These are phyloP conservation scores for Trichoderma lentiforme DNA, from an alignment of 2,329 filamentous ascomycete species.

Conservation along the genomic window DNA sequence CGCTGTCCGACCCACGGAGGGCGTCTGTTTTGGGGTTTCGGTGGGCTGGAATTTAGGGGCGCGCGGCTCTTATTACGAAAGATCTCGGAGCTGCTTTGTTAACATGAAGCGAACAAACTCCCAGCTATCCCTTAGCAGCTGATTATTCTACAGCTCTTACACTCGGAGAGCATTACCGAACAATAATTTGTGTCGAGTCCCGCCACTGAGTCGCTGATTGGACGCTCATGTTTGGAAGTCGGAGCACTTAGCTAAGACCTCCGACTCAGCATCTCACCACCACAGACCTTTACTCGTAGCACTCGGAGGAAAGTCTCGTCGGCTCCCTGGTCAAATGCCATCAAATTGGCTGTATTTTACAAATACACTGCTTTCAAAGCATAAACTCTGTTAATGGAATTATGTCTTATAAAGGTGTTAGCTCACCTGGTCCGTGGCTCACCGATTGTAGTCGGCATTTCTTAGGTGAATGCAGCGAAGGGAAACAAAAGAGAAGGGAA, in stretches of 20 bases:
- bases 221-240: background rate
- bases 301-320: background rate
- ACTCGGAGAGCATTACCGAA: background rate
- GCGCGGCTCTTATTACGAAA: background rate
- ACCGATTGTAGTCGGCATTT: background rate
- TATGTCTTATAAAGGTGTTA: background rate
- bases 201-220: background rate
- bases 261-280: background rate
- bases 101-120: background rate
- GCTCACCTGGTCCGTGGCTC: background rate
- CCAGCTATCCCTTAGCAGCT: background rate
- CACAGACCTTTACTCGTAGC: background rate
- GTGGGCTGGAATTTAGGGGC: background rate
- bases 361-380: background rate
- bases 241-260: conserved; percentile 10
- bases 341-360: background rate
- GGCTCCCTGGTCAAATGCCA: background rate
- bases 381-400: background rate
- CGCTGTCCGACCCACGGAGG: background rate
- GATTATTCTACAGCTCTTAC: background rate
- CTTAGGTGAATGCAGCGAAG: background rate
- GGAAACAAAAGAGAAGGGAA: background rate
- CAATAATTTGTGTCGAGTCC: background rate
- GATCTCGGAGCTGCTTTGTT: background rate
- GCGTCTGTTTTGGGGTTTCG: background rate